Evolutionary conservation across 139 green algal species (phyloP).

Genomic region (Chlorella sp.): DNA sequence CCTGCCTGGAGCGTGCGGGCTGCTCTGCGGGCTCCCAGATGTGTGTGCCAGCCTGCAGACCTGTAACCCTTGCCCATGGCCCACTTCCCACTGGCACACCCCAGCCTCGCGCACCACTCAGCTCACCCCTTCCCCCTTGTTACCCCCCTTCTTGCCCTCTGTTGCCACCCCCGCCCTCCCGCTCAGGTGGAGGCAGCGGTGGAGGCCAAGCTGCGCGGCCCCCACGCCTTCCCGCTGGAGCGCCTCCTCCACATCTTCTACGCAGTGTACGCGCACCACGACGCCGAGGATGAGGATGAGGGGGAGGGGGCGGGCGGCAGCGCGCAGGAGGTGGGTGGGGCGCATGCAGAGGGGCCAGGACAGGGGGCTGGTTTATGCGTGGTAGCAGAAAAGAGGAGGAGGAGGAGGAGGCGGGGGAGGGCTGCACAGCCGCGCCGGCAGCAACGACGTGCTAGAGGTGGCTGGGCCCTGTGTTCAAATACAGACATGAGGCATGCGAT

Average conservation of each 20-base stretch:
- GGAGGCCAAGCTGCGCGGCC: slow-evolving; percentile 61
- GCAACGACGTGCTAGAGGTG: neutral
- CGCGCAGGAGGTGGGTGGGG: neutral
- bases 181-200: slow-evolving; percentile 56
- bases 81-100: no score
- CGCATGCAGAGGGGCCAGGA: neutral
- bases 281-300: slow-evolving; percentile 29
- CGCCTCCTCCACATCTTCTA: slow-evolving; percentile 70
- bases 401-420: neutral
- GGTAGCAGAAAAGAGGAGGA: neutral
- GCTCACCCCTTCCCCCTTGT: neutral
- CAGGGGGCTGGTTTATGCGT: no score
- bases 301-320: neutral
- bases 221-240: slow-evolving; percentile 69
- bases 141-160: neutral
- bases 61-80: no score
- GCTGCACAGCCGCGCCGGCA: neutral
- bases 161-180: neutral
- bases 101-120: neutral
- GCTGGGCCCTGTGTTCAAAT: no score
- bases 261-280: slow-evolving; percentile 44
- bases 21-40: no score
- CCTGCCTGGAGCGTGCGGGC: no score
- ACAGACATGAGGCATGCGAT: neutral
- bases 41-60: no score